phyloP scores from a whole-genome alignment of 1,139 yeast genomes.

The Hyphopichia khmerensis region DNA sequence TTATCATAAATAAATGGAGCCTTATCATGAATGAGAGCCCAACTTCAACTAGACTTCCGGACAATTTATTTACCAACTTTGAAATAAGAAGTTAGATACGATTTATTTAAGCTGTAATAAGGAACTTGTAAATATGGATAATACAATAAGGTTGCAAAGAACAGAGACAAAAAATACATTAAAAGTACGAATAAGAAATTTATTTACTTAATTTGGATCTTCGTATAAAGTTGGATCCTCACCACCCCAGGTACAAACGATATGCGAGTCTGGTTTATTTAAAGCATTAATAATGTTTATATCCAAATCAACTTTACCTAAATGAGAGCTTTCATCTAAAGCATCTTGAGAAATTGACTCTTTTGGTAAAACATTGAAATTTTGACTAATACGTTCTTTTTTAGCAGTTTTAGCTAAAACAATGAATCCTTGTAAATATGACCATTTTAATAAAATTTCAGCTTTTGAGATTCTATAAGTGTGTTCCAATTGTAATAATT shows the following conservation, averaged over 20 bases:
- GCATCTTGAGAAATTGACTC: constrained; percentile 23
- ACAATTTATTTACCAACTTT: too few relatives aligned
- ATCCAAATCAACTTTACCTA: constrained; percentile 37
- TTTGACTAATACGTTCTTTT: constrained; percentile 40
- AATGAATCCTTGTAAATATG: constrained; percentile 55
- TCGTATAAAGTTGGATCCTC: constrained; percentile 26
- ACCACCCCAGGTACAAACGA: constrained; percentile 29
- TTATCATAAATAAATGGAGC: too few relatives aligned
- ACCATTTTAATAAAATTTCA: constrained; percentile 37
- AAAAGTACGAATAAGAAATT: not conserved
- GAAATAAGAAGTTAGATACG: too few relatives aligned
- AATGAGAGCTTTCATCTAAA: constrained; percentile 21
- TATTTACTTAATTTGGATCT: constrained; percentile 6
- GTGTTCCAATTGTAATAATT: constrained; percentile 29
- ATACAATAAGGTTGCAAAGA: not conserved
- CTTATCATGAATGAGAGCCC: too few relatives aligned
- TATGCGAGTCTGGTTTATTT: constrained; percentile 34
- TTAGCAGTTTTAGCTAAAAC: constrained; percentile 72
- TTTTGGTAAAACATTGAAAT: constrained; percentile 31
- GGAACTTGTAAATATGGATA: too few relatives aligned
- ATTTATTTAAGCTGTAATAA: too few relatives aligned
- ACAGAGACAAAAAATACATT: too few relatives aligned
- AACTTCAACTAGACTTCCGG: too few relatives aligned
- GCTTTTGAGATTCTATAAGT: constrained; percentile 21
- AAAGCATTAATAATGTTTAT: constrained; percentile 27